These are phyloP conservation scores for Chlorella sp. DNA, from an alignment of 139 green algal species.

Conservation along the genomic window DNA sequence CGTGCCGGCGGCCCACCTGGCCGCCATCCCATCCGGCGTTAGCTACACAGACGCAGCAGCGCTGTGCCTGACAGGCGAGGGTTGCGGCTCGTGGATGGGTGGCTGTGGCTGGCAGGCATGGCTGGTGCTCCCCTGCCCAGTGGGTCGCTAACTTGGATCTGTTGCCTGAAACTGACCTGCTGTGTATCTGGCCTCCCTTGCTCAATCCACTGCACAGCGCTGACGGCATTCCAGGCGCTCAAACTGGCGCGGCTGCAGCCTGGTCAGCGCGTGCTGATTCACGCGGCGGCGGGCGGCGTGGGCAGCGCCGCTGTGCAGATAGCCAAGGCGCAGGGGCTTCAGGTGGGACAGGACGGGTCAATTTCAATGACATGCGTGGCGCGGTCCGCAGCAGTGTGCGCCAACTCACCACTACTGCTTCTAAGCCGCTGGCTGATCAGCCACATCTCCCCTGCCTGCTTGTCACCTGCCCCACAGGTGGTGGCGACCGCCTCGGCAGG, in stretches of 20 bases:
- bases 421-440: too few species aligned
- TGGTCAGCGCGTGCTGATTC: background rate
- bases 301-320: background rate
- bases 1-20: background rate
- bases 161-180: background rate
- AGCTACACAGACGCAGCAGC: background rate
- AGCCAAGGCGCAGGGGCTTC: background rate
- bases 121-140: too few species aligned
- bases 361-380: too few species aligned
- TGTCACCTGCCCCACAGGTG: background rate
- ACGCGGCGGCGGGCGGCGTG: background rate
- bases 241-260: background rate
- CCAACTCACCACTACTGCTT: too few species aligned
- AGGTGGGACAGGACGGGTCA: too few species aligned
- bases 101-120: background rate
- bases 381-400: too few species aligned
- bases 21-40: background rate
- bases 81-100: background rate
- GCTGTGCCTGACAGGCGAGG: background rate
- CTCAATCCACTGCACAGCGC: background rate
- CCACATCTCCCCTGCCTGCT: too few species aligned
- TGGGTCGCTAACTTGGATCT: too few species aligned
- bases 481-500: background rate
- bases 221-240: background rate
- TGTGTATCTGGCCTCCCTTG: background rate